These are phyloP conservation scores for Nematodospora anomalae DNA, from an alignment of 1,139 yeast genomes.

Conservation along the genomic window DNA sequence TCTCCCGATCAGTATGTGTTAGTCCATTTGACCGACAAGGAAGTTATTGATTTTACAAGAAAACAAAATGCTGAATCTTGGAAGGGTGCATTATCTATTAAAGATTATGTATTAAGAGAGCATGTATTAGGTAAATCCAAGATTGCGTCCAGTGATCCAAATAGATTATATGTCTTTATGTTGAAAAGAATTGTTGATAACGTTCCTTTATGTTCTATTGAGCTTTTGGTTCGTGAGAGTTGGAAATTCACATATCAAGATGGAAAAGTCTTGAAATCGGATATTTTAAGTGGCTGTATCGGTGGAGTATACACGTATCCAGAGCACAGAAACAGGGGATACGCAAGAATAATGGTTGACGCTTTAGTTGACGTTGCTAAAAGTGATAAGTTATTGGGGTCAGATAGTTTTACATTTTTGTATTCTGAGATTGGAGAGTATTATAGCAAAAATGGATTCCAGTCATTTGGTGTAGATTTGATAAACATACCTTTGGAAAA, in stretches of 20 bases:
- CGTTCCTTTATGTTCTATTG: conserved; percentile 35
- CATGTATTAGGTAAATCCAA: conserved; percentile 38
- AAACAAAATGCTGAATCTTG: conserved; percentile 51
- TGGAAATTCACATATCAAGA: conserved; percentile 23
- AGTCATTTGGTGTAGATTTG: conserved; percentile 47
- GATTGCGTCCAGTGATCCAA: conserved; percentile 23
- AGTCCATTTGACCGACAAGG: conserved; percentile 33
- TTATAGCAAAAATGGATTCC: conserved; percentile 59
- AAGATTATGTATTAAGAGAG: conserved; percentile 56
- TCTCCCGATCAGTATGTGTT: conserved; percentile 19
- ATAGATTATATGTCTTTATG: conserved; percentile 31
- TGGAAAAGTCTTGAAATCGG: conserved; percentile 20
- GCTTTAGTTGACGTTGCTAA: conserved; percentile 33
- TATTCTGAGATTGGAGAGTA: conserved; percentile 77
- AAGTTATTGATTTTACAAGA: conserved; percentile 49
- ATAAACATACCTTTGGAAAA: conserved; percentile 19
- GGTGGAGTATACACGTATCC: conserved; percentile 68
- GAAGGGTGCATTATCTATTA: conserved; percentile 47
- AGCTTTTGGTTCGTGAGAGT: conserved; percentile 35
- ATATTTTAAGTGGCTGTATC: conserved; percentile 51
- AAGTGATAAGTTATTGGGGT: conserved; percentile 21
- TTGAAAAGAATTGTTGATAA: conserved; percentile 24
- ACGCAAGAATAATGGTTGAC: conserved; percentile 62
- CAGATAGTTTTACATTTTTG: conserved; percentile 48
- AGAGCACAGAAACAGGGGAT: conserved; percentile 61